phyloP scores from a whole-genome alignment of 2,329 filamentous ascomycete genomes.

The Pyrenophora teres region DNA sequence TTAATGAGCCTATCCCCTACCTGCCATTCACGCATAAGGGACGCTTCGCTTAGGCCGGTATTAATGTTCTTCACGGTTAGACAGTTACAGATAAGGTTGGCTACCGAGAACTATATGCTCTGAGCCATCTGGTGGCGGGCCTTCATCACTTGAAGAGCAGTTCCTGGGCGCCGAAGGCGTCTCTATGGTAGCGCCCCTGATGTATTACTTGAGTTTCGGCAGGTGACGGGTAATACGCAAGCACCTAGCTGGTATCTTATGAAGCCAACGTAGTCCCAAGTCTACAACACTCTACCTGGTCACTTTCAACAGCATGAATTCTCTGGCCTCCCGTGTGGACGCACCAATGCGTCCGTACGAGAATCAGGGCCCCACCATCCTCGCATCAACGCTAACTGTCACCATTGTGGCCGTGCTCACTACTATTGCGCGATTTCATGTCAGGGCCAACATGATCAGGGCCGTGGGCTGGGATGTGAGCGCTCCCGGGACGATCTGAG shows the following conservation, averaged over 20 bases:
- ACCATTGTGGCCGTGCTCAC: constrained; percentile 49
- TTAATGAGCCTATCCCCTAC: too few species aligned
- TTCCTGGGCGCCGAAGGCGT: too few species aligned
- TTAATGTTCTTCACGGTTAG: too few species aligned
- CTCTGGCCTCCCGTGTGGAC: neutral
- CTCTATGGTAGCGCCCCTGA: neutral
- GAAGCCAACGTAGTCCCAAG: neutral
- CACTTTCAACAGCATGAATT: neutral
- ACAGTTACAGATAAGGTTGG: too few species aligned
- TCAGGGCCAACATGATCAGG: constrained; percentile 55
- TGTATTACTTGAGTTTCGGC: neutral
- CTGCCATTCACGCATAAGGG: too few species aligned
- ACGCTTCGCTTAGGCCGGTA: too few species aligned
- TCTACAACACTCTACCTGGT: neutral
- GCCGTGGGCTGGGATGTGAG: constrained; percentile 57
- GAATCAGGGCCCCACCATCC: constrained; percentile 46
- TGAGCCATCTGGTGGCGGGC: too few species aligned
- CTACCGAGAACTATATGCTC: too few species aligned
- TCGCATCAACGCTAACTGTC: constrained; percentile 50
- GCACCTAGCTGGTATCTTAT: neutral
- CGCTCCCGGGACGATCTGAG: neutral
- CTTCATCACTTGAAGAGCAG: too few species aligned
- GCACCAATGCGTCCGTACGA: constrained; percentile 5
- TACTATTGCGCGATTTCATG: constrained; percentile 52
- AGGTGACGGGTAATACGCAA: neutral